Base-by-base conservation (phyloP, 108 stramenopile species). In the Aurantiochytrium sp. region DNA sequence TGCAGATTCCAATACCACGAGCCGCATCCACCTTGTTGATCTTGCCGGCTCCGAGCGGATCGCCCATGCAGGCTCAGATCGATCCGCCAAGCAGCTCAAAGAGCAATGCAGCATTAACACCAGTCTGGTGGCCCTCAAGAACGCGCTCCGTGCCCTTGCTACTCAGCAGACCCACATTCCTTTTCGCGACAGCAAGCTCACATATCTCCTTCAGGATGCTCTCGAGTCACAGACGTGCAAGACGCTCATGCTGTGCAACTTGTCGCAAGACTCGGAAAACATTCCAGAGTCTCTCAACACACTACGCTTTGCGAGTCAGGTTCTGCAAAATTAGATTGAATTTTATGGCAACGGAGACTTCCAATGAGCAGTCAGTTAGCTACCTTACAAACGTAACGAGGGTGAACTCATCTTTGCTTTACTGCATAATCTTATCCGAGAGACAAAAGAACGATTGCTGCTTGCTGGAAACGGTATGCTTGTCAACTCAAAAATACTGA, bases 61-160 rank as follows among this genome's bases (percentile, higher is more conserved):
- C 6, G 51, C 49, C 51, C 76, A 83, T 53, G 45, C 76, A n/a
- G 76, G 76, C 19, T 53, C 49, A 0, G 76, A 53, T 16, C 51
- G 49, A 12, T 21, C 45, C 18, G 49, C 45, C n/a, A 47, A 83
- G 51, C 6, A 21, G 49, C 51, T 83, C 45, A 83, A 83, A 28
- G 76, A 83, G 76, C 76, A 83, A 23, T 83, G 76, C 51, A 53
- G 49, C 76, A 83, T 83, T 4, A 83, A 83, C 23, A 83, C 76
- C 49, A 83, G 76, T 23, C 76, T 83, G 6, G 51, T 53, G 12
- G 76, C 76, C 10, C 51, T 83, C 6, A 83, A 83, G 51, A 83
- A 83, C 4, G 23, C 51, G 19, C 51, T 83, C n/a, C 76, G 76
- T 23, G 76, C 76, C 6, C 76, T 83, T 47, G 76, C 76, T 1